Evolutionary conservation across 1,139 yeast species (phyloP).

Genomic region (Meyerozyma athensensis): DNA sequence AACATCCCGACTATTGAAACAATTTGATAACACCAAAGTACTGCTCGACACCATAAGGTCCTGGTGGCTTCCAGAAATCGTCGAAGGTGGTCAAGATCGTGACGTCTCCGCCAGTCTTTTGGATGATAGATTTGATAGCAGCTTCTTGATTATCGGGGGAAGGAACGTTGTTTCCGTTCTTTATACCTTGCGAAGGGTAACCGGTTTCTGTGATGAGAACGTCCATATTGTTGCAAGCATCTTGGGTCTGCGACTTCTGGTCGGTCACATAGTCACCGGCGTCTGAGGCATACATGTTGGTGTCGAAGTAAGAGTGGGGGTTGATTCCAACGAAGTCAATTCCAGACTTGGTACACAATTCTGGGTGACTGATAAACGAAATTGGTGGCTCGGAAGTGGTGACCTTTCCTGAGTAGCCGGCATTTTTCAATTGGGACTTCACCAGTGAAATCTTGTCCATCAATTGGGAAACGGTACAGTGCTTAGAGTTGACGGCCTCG

Average conservation of each 20-base stretch:
- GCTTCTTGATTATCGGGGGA: constrained; percentile 59
- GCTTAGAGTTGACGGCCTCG: constrained; percentile 71
- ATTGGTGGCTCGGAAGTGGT: constrained; percentile 89
- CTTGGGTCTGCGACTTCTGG: constrained; percentile 52
- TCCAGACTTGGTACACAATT: constrained; percentile 60
- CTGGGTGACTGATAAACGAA: constrained; percentile 57
- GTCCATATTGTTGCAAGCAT: constrained; percentile 47
- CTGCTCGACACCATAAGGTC: constrained; percentile 80
- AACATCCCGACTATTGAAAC: constrained; percentile 14
- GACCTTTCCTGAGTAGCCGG: constrained; percentile 74
- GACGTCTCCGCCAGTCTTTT: constrained; percentile 52
- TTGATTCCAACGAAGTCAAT: constrained; percentile 76
- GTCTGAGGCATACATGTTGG: constrained; percentile 51
- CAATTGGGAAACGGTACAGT: constrained; percentile 53
- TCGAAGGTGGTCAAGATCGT: constrained; percentile 73
- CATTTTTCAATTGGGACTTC: constrained; percentile 48
- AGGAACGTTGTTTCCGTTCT: constrained; percentile 74
- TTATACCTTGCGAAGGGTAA: constrained; percentile 71
- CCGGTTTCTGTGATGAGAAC: constrained; percentile 79
- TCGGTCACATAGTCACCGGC: constrained; percentile 71
- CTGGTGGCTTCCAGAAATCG: constrained; percentile 87
- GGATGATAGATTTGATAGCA: constrained; percentile 55
- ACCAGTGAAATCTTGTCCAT: constrained; percentile 60
- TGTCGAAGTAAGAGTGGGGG: constrained; percentile 81
- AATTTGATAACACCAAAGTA: constrained; percentile 67